phyloP scores from a whole-genome alignment of 164 flowering plant species.

The Warburgia ugandensis region DNA sequence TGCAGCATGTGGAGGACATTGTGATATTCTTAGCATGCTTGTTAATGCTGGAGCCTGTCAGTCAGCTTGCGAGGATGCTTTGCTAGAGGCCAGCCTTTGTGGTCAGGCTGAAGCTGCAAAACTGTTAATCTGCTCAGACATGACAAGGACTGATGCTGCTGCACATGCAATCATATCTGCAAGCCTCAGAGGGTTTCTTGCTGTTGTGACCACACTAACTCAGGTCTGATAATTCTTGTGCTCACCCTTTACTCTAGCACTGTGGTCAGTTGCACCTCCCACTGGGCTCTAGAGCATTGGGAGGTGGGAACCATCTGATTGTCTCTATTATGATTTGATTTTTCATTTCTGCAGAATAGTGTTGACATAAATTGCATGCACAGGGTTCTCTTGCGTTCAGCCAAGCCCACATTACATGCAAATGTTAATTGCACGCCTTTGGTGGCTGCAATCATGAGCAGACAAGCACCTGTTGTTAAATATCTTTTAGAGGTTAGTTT shows the following conservation, averaged over 20 bases:
- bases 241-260: no score
- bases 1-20: slow-evolving; percentile 40
- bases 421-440: slow-evolving; percentile 45
- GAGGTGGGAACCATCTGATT: no score
- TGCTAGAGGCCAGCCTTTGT: slow-evolving; percentile 40
- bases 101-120: slow-evolving; percentile 33
- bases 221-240: background rate
- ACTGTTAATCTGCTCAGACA: slow-evolving; percentile 16
- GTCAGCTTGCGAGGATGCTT: slow-evolving; percentile 48
- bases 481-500: slow-evolving; percentile 33
- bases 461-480: slow-evolving; percentile 37
- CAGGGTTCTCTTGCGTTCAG: slow-evolving; percentile 42
- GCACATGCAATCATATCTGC: slow-evolving; percentile 12
- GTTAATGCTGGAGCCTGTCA: slow-evolving; percentile 33
- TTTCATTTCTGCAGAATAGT: slow-evolving; percentile 24
- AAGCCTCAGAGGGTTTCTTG: slow-evolving; percentile 8
- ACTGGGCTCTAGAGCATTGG: no score
- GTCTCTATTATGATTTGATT: background rate
- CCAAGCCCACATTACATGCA: slow-evolving; percentile 40
- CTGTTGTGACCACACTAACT: background rate
- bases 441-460: slow-evolving; percentile 39
- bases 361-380: slow-evolving; percentile 37
- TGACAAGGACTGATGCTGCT: slow-evolving; percentile 8
- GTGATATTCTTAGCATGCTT: slow-evolving; percentile 28
- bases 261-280: no score